Conservation (phyloP, 805 yeast species). For the Hanseniaspora occidentalis region DNA sequence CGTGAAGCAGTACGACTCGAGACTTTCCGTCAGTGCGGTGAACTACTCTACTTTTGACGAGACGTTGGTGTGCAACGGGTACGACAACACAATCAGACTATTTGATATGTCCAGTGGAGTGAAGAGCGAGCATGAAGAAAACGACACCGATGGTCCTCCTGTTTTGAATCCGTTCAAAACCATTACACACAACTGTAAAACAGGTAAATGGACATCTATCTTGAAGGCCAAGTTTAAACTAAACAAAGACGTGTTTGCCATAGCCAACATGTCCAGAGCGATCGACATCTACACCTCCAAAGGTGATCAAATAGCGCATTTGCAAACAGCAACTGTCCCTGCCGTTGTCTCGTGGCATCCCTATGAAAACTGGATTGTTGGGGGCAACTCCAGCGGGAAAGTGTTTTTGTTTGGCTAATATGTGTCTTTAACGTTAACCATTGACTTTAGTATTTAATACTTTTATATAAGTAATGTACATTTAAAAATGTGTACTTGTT, state of each 20-base stretch:
- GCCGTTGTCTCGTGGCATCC: conserved; percentile 83
- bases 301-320: conserved; percentile 70
- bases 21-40: conserved; percentile 73
- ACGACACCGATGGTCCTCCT: neutral
- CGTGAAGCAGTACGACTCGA: conserved; percentile 50
- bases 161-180: conserved; percentile 44
- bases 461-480: neutral
- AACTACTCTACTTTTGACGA: conserved; percentile 60
- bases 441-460: neutral
- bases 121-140: conserved; percentile 7
- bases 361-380: conserved; percentile 77
- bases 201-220: conserved; percentile 95
- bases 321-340: conserved; percentile 81
- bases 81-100: conserved; percentile 71
- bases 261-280: conserved; percentile 85
- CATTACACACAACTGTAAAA: conserved; percentile 83
- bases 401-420: conserved; percentile 39
- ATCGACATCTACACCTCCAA: conserved; percentile 69
- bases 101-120: conserved; percentile 40
- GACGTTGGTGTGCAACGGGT: conserved; percentile 81
- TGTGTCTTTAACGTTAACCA: neutral
- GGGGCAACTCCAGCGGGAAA: conserved; percentile 93
- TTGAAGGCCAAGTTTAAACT: conserved; percentile 80
- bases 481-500: neutral
- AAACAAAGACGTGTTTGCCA: conserved; percentile 65